These are phyloP conservation scores for Cynanchum wilfordii DNA, from an alignment of 257 asterid species.

Conservation along the genomic window DNA sequence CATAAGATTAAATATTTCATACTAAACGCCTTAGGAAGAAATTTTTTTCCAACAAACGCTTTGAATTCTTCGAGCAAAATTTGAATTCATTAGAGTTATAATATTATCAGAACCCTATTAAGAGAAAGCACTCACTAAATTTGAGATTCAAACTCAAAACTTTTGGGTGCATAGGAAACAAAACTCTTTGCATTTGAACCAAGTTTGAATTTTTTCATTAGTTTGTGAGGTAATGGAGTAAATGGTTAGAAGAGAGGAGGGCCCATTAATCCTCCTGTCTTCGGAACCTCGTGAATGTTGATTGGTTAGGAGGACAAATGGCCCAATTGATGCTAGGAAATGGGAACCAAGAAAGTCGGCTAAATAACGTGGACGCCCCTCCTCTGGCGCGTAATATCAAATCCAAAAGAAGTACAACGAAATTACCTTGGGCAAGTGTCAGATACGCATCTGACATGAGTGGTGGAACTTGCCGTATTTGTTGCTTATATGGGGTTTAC, in stretches of 20 bases:
- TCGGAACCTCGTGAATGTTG: not conserved
- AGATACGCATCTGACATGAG: not conserved
- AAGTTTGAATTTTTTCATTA: no score
- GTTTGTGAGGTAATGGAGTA: no score
- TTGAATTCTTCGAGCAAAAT: no score
- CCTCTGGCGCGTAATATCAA: not conserved
- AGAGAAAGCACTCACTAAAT: no score
- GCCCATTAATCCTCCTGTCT: not conserved
- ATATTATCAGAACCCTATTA: no score
- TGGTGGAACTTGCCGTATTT: not conserved
- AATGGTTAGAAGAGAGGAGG: not conserved
- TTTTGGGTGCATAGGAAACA: no score
- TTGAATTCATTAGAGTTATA: no score
- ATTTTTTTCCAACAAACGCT: no score
- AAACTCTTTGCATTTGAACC: no score
- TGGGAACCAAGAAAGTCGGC: constrained; percentile 1
- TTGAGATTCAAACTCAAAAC: no score
- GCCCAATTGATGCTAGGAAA: not conserved
- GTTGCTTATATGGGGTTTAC: not conserved
- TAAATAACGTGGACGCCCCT: not conserved
- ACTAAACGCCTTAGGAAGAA: no score
- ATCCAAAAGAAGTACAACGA: not conserved
- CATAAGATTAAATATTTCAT: no score
- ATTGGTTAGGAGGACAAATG: not conserved
- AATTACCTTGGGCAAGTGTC: not conserved